phyloP scores from a whole-genome alignment of 371 early-diverging fungal species.

The Blakeslea trispora region DNA sequence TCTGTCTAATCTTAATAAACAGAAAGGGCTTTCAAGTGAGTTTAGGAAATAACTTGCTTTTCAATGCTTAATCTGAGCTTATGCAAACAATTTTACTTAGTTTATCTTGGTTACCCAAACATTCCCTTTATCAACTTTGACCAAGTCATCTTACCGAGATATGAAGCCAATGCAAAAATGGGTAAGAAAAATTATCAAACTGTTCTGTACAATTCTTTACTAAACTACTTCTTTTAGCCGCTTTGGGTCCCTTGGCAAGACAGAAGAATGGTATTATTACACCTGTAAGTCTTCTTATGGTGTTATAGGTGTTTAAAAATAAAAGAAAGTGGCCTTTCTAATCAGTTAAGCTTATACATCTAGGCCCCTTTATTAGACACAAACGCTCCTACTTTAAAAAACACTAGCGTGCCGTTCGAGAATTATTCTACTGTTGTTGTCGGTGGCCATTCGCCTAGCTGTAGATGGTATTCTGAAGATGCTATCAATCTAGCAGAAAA shows the following conservation, averaged over 20 bases:
- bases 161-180: constrained; percentile 48
- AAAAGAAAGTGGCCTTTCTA: constrained; percentile 2
- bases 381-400: neutral
- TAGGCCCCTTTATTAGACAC: constrained; percentile 26
- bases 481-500: constrained; percentile 35
- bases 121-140: constrained; percentile 50
- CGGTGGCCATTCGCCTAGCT: constrained; percentile 42
- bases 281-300: constrained; percentile 20
- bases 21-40: constrained; percentile 34
- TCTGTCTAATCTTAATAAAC: constrained; percentile 12
- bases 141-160: constrained; percentile 45
- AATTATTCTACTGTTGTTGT: constrained; percentile 29
- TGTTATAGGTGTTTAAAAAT: no score
- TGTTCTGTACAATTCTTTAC: neutral
- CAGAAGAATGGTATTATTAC: constrained; percentile 48
- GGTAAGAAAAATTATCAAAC: constrained; percentile 17
- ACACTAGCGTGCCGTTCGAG: constrained; percentile 1
- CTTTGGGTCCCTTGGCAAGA: constrained; percentile 43
- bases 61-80: no score
- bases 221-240: constrained; percentile 18
- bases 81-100: constrained; percentile 15
- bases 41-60: no score
- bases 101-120: constrained; percentile 45
- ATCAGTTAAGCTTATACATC: no score
- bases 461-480: constrained; percentile 54